Conservation (phyloP, 2,329 filamentous ascomycete species). For the Ascochyta pisi region DNA sequence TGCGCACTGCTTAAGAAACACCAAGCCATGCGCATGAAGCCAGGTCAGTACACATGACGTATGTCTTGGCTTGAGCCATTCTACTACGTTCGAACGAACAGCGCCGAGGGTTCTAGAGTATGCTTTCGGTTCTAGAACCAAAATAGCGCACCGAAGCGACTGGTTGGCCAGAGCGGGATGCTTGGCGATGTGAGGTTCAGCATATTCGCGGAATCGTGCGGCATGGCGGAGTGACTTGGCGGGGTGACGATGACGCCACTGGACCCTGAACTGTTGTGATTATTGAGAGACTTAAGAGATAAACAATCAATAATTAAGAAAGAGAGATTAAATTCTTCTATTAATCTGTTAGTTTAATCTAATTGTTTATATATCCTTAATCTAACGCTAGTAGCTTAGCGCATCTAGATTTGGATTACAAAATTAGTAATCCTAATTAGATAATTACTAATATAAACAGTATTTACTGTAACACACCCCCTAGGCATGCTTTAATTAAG, state of each 20-base stretch:
- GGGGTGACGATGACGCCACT: slow-evolving; percentile 22
- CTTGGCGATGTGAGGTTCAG: slow-evolving; percentile 17
- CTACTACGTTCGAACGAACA: neutral
- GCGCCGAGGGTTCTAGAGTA: slow-evolving; percentile 11
- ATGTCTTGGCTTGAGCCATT: slow-evolving; percentile 1
- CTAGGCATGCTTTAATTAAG: no score
- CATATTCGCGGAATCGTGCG: neutral
- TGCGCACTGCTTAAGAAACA: slow-evolving; percentile 16
- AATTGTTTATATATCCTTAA: no score
- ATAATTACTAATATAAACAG: no score
- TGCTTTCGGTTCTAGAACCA: slow-evolving; percentile 20
- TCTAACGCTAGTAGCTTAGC: no score
- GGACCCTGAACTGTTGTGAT: neutral
- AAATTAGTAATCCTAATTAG: no score
- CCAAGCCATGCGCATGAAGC: slow-evolving; percentile 17
- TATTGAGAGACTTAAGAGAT: no score
- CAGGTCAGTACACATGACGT: slow-evolving; percentile 27
- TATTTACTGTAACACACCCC: no score
- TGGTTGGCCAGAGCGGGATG: slow-evolving; percentile 16
- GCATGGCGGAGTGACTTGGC: slow-evolving; percentile 21
- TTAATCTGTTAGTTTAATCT: no score
- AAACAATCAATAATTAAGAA: no score
- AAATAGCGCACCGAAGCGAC: neutral
- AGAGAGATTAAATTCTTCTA: no score
- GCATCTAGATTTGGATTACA: no score